Evolutionary conservation across 192 early-diverging fungal genomes (phyloP).

Genomic region (Piromyces sp.): DNA sequence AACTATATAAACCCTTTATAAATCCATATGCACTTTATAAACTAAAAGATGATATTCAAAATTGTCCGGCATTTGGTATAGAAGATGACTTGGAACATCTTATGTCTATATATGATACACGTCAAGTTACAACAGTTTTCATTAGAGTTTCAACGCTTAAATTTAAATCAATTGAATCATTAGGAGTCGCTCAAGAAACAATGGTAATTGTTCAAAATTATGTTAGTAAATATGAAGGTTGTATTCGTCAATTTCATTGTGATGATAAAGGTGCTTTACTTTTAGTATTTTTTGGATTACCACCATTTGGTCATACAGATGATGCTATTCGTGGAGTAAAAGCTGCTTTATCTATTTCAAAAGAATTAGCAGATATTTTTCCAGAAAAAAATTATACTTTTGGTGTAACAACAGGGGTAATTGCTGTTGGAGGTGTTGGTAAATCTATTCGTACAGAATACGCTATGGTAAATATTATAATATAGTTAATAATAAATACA

Average conservation of each 20-base stretch:
- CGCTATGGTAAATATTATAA: slow-evolving; percentile 22
- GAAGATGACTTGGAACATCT: slow-evolving; percentile 15
- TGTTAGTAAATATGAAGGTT: slow-evolving; percentile 19
- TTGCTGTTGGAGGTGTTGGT: slow-evolving; percentile 30
- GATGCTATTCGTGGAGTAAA: slow-evolving; percentile 22
- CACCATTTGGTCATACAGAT: slow-evolving; percentile 31
- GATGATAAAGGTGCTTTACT: slow-evolving; percentile 36
- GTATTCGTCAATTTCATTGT: slow-evolving; percentile 27
- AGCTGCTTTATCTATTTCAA: slow-evolving; percentile 20
- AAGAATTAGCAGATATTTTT: slow-evolving; percentile 17
- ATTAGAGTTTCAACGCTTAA: slow-evolving; percentile 20
- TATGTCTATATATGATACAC: slow-evolving; percentile 18
- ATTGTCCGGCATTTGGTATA: slow-evolving; percentile 20
- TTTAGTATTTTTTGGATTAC: slow-evolving; percentile 27
- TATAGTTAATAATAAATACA: too few species aligned
- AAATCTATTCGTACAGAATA: slow-evolving; percentile 27
- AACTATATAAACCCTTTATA: slow-evolving; percentile 24
- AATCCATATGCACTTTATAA: slow-evolving; percentile 29
- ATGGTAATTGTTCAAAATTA: slow-evolving; percentile 21
- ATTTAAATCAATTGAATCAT: slow-evolving; percentile 10
- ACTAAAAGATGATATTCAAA: slow-evolving; percentile 27
- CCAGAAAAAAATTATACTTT: slow-evolving; percentile 25
- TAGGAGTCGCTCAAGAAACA: slow-evolving; percentile 19
- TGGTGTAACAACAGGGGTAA: slow-evolving; percentile 31
- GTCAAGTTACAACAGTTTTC: slow-evolving; percentile 34